Base-by-base conservation (phyloP, 129 eudicot genomes). In the Centella asiatica region DNA sequence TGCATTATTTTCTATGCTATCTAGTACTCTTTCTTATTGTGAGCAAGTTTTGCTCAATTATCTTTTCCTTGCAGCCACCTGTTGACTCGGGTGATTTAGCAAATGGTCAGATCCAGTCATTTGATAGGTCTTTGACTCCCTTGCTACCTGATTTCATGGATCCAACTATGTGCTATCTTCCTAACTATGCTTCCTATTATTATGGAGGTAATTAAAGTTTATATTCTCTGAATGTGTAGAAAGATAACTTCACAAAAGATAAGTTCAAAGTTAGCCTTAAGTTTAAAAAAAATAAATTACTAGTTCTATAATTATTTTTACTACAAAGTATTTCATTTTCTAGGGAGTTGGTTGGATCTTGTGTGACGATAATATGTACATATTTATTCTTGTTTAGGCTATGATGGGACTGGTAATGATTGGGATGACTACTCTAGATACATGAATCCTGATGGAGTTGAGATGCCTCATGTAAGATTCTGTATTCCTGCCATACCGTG, bases 361-460 rank as follows among this genome's bases (percentile, higher is more conserved):
- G 3, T 12, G 20, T 27, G 40, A 29, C 5, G 13, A 1, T 14
- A 26, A 4, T 27, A 33, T n/a, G n/a, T n/a, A n/a, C n/a, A n/a
- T 20, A 61, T 24, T 3, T 44, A 18, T 39, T 40, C 2, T 19
- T 28, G 17, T 68, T 14, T 56, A 85, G 95, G 86, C 29, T 82
- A 66, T 47, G 89, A 81, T 52, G 85, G 80, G 17, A 73, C 74
- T 22, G 72, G 76, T 71, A 79, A 67, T 77, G 96, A 85, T 17
- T 88, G 94, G 94, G 89, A 79, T 51, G 81, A 82, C 18, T 85
- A 75, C 60, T 63, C 83, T 5, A 68, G 80, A 67, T 88, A 77
- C 66, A 53, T 65, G 51, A 84, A 70, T 56, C 72, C 78, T 0
- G 93, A 88, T 14, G 96, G 94, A 66, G 94, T 81, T 14, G 96